Conservation (phyloP, 163 green algal species). For the Coccomyxa subellipsoidea region DNA sequence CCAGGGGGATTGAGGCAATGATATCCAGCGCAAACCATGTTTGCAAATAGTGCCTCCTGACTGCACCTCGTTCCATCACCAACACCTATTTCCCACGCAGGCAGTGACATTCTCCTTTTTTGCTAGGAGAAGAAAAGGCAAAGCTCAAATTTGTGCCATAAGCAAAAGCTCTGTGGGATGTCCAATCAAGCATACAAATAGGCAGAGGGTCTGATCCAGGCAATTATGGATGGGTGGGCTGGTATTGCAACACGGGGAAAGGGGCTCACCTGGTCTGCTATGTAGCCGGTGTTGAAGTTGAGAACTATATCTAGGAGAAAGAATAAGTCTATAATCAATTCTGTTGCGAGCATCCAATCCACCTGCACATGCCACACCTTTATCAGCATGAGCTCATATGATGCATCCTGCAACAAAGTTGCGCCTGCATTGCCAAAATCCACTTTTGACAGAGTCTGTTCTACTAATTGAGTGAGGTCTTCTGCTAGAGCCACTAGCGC, state of each 20-base stretch:
- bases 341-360: constrained; percentile 31
- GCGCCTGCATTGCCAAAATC: neutral
- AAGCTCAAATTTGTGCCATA: too few species aligned
- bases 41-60: constrained; percentile 28
- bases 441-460: too few species aligned
- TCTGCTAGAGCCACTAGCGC: too few species aligned
- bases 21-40: constrained; percentile 42
- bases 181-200: too few species aligned
- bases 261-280: constrained; percentile 25
- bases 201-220: too few species aligned
- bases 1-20: constrained; percentile 37
- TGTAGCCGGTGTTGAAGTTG: constrained; percentile 49
- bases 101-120: too few species aligned
- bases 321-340: constrained; percentile 38
- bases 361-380: constrained; percentile 7
- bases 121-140: too few species aligned
- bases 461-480: too few species aligned
- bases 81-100: constrained; percentile 18
- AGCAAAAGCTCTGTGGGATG: too few species aligned
- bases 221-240: too few species aligned
- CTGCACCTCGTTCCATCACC: constrained; percentile 25
- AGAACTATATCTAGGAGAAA: constrained; percentile 40
- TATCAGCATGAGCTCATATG: neutral
- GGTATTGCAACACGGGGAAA: neutral
- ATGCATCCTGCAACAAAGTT: neutral